Percentiles rank a stretch among this genome's conserved stretches.
Conservation (phyloP, 164 flowering plant species). For the Hamamelis virginiana region DNA sequence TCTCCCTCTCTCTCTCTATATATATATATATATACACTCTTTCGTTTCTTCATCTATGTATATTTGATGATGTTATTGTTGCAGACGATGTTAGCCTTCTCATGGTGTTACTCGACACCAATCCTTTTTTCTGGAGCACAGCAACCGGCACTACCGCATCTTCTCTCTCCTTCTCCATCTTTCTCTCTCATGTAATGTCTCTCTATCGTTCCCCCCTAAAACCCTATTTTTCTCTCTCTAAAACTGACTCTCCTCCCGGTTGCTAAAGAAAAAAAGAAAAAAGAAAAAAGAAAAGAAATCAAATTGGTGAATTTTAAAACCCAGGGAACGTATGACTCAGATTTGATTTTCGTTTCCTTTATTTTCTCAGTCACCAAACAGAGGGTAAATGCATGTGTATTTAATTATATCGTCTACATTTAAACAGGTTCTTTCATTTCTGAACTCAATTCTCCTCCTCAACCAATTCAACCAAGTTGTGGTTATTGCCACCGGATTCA, state of each 20-base stretch:
- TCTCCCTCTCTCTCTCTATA: conserved; percentile 6
- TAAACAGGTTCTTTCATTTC: conserved; percentile 69
- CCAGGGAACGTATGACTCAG: too few species aligned
- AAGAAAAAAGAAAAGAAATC: not conserved
- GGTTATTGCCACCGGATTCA: conserved; percentile 79
- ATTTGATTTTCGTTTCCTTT: too few species aligned
- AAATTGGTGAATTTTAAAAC: not conserved
- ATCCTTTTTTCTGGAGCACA: conserved; percentile 82
- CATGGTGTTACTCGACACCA: conserved; percentile 76
- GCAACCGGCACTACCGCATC: conserved; percentile 12
- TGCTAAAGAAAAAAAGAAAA: not conserved
- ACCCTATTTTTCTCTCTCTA: conserved; percentile 2
- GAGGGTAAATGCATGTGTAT: not conserved
- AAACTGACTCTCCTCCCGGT: not conserved
- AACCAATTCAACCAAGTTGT: conserved; percentile 91
- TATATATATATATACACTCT: not conserved
- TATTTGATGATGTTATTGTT: conserved; percentile 4
- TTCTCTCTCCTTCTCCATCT: conserved; percentile 56
- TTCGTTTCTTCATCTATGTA: not conserved
- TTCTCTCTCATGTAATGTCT: conserved; percentile 59
- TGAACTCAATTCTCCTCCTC: conserved; percentile 71
- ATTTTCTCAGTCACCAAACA: too few species aligned
- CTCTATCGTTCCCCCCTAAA: not conserved
- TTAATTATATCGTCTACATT: not conserved
- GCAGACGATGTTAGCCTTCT: conserved; percentile 92